Evolutionary conservation across 2,329 filamentous ascomycete genomes (phyloP).

Genomic region (Coleophoma eucalyptorum): DNA sequence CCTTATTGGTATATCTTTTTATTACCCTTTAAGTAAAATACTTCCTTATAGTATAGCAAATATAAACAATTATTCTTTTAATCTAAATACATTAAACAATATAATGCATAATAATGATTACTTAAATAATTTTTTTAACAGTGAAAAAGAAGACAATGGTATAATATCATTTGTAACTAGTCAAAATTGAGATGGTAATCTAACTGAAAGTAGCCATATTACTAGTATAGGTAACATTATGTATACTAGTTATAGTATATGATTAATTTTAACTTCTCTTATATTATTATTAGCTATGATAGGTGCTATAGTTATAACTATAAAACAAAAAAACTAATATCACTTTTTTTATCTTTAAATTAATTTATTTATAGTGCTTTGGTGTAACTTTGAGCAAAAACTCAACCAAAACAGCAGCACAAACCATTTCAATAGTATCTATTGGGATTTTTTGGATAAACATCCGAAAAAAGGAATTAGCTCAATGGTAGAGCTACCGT

Average conservation of each 20-base stretch:
- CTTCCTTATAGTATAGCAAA: slow-evolving; percentile 17
- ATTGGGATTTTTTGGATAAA: too few species aligned
- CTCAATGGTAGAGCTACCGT: slow-evolving; percentile 18
- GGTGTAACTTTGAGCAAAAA: too few species aligned
- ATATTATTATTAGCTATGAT: slow-evolving; percentile 27
- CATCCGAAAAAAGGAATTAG: slow-evolving; percentile 18
- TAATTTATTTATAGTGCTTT: slow-evolving; percentile 4
- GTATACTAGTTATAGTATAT: slow-evolving; percentile 27
- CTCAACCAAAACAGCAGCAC: too few species aligned
- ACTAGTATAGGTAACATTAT: slow-evolving; percentile 28
- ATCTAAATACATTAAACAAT: slow-evolving; percentile 15
- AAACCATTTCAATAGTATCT: too few species aligned
- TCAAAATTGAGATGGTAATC: slow-evolving; percentile 30
- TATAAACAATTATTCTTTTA: slow-evolving; percentile 14
- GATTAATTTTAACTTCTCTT: slow-evolving; percentile 9
- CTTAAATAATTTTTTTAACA: slow-evolving; percentile 20
- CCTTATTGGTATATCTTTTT: slow-evolving; percentile 24
- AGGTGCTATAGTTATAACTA: slow-evolving; percentile 15
- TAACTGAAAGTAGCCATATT: slow-evolving; percentile 29
- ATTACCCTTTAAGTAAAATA: slow-evolving; percentile 26
- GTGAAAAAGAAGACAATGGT: slow-evolving; percentile 19
- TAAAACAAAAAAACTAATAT: slow-evolving; percentile 8
- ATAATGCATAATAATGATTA: slow-evolving; percentile 19
- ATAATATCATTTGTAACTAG: slow-evolving; percentile 28
- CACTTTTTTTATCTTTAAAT: not conserved